Evolutionary conservation across 495 filamentous ascomycete genomes (phyloP), one percentile per base, ranked within the genome.

Genomic region (Aspergillus saccharolyticus): DNA sequence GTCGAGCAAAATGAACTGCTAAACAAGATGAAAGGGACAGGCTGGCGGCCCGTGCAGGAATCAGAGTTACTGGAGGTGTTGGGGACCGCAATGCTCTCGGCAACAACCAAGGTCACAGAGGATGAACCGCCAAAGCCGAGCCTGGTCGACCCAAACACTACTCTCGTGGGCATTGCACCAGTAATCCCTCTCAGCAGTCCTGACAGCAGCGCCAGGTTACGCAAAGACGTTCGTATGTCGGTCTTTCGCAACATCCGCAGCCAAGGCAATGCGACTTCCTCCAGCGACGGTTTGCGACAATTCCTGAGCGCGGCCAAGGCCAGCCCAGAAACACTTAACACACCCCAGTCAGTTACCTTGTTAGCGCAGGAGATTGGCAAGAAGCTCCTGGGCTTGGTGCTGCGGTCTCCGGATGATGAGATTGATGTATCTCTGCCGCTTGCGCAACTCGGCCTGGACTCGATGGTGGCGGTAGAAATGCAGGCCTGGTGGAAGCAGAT

Each of bases 331-430:
- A 9, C 63, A 4, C 52, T 67, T 6, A 15, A 17, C 17, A 4
- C 55, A 5, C n/a, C 47, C 7, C 54, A 54, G 0, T 56, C 56
- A 2, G 42, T 59, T 0, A 71, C 78, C 25, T 57, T 82, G 0
- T 68, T 81, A 17, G 67, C 74, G 1, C 64, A 69, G 0, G 78
- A 76, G 4, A 63, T 80, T 3, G 84, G 85, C 1, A 66, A 68
- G 17, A 69, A 64, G n/a, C 52, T 70, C 12, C 54, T 78, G 1
- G 70, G 58, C 45, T 65, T 63, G 10, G 62, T 67, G 20, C 19
- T 70, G 21, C 60, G 64, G 43, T 6, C 4, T 5, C 49, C 60
- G 0, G 58, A 58, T 15, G 64, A 72, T 58, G 64, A 63, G 4
- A n/a, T 67, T 2, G 14, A 76, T n/a, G 66, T 77, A 17, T 61